Conservation (phyloP, 257 asterid genomes). For the Coffea eugenioides region DNA sequence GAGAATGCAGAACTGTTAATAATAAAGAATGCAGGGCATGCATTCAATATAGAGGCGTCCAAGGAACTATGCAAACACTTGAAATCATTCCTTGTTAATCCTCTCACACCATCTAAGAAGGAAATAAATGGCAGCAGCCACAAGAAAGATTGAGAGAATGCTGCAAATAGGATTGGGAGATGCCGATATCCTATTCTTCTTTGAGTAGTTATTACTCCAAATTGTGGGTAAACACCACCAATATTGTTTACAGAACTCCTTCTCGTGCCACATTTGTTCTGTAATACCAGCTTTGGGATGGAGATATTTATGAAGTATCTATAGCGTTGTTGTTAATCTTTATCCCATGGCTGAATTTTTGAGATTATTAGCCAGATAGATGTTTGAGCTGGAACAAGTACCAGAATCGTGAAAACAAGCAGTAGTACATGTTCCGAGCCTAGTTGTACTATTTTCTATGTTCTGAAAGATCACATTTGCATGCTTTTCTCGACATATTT, state of each 20-base stretch:
- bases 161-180: not conserved
- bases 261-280: not conserved
- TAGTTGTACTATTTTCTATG: no score
- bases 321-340: not conserved
- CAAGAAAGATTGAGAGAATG: conserved; percentile 42
- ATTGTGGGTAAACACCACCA: not conserved
- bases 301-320: not conserved
- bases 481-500: not conserved
- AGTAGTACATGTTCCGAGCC: not conserved
- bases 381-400: not conserved
- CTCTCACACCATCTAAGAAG: conserved; percentile 28
- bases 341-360: not conserved
- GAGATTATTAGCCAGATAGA: not conserved
- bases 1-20: conserved; percentile 54
- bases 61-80: conserved; percentile 54
- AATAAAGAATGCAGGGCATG: conserved; percentile 77
- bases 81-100: conserved; percentile 52
- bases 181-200: not conserved
- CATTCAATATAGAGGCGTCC: conserved; percentile 68
- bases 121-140: conserved; percentile 26
- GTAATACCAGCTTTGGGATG: not conserved
- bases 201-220: not conserved
- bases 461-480: no score
- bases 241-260: not conserved
- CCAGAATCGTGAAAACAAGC: not conserved